phyloP scores from a whole-genome alignment of 352 stramenopile species.

The Pythium plurisporium region DNA sequence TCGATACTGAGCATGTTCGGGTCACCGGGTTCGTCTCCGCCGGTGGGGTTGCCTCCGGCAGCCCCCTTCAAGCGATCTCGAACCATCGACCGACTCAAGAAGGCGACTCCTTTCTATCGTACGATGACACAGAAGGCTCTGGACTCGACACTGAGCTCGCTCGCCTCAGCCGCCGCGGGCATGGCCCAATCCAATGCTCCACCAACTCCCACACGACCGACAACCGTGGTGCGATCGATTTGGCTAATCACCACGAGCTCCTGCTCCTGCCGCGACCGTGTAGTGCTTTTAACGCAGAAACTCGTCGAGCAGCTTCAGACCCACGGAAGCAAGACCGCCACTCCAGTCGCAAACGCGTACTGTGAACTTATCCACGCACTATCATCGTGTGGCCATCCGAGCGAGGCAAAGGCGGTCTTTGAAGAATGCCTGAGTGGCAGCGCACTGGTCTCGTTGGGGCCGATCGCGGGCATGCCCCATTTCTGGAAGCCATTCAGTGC shows the following conservation, averaged over 20 bases:
- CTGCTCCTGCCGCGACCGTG: constrained; percentile 23
- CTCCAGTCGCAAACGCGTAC: constrained; percentile 25
- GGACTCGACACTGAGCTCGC: constrained; percentile 16
- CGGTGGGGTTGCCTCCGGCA: not conserved
- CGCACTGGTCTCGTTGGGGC: constrained; percentile 25
- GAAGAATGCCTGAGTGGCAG: constrained; percentile 37
- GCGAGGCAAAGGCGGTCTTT: constrained; percentile 46
- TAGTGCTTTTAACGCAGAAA: constrained; percentile 22
- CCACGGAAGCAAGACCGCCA: constrained; percentile 20
- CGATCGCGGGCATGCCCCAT: constrained; percentile 22
- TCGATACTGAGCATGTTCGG: constrained; percentile 10
- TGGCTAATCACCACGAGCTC: constrained; percentile 34
- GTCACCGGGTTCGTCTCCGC: not conserved
- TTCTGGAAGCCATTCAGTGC: constrained; percentile 43
- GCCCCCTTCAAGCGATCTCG: constrained; percentile 35
- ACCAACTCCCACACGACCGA: constrained; percentile 1
- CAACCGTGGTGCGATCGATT: constrained; percentile 24
- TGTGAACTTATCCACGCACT: constrained; percentile 39
- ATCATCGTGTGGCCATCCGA: constrained; percentile 29
- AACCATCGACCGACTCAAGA: constrained; percentile 35
- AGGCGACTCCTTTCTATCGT: constrained; percentile 28
- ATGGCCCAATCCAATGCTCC: not conserved
- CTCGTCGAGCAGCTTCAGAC: constrained; percentile 21
- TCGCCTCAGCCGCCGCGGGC: constrained; percentile 4
- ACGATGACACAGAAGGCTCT: constrained; percentile 37